A percentile compares a stretch with the other conserved stretches of the same genome.
Conservation (phyloP, 2,329 filamentous ascomycete genomes). For the Colletotrichum sp. region DNA sequence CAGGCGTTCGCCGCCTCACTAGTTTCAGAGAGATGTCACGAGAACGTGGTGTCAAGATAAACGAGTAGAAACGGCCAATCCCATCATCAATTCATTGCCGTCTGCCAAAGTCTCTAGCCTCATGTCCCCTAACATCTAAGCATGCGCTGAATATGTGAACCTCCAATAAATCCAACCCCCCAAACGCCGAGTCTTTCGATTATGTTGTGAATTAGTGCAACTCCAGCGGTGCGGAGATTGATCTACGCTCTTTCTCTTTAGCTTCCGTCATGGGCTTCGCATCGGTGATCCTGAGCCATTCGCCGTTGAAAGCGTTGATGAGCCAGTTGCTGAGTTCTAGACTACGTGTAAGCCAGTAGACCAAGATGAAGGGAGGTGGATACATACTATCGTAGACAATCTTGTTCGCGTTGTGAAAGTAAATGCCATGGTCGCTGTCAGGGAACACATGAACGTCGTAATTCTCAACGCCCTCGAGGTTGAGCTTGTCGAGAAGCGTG, state of each 20-base stretch:
- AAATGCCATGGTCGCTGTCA: constrained; percentile 93
- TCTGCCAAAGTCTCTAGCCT: not conserved
- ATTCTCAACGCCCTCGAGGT: constrained; percentile 83
- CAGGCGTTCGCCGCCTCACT: not conserved
- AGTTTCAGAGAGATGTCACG: not conserved
- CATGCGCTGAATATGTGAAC: not conserved
- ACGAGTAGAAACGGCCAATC: not conserved
- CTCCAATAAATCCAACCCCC: not conserved
- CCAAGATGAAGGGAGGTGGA: not conserved
- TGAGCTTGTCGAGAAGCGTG: constrained; percentile 83
- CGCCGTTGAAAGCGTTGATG: constrained; percentile 96
- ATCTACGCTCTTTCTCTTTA: constrained; percentile 16
- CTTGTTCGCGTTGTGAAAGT: constrained; percentile 88
- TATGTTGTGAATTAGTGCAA: not conserved
- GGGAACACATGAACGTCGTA: constrained; percentile 98
- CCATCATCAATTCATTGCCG: not conserved
- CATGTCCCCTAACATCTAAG: fast-evolving
- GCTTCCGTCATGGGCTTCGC: constrained; percentile 49
- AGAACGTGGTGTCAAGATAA: not conserved
- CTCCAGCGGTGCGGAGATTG: not conserved
- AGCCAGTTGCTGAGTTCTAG: constrained; percentile 87
- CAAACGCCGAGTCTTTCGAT: not conserved
- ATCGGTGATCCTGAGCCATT: constrained; percentile 73
- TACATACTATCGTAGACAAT: constrained; percentile 91
- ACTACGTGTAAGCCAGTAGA: not conserved